Evolutionary conservation across 768 basidiomycete species (phyloP).

Genomic region (Termitomyces bulborhizus): DNA sequence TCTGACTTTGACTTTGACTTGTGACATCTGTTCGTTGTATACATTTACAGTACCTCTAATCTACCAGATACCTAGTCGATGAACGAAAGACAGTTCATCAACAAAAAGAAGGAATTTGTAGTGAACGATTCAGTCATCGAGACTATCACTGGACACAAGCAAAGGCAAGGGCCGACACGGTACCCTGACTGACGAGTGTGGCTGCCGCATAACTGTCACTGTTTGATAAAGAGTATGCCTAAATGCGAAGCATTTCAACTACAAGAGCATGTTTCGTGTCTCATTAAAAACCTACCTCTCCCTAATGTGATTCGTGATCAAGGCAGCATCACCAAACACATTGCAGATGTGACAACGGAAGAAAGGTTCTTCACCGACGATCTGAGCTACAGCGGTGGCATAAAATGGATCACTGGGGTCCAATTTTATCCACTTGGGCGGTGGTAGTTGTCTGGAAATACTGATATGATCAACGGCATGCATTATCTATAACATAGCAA

Average conservation of each 20-base stretch:
- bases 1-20: conserved; percentile 81
- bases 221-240: conserved; percentile 13
- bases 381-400: conserved; percentile 8
- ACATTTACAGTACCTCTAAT: not conserved
- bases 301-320: conserved; percentile 11
- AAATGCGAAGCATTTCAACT: not conserved
- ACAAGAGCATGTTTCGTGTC: not conserved
- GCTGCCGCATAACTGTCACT: conserved; percentile 11
- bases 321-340: conserved; percentile 10
- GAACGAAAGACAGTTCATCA: not conserved
- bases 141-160: not conserved
- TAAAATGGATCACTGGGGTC: conserved; percentile 11
- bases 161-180: not conserved
- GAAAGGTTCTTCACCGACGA: conserved; percentile 7
- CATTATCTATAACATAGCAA: conserved; percentile 5
- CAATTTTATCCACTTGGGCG: conserved; percentile 8
- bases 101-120: not conserved
- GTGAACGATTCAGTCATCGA: not conserved
- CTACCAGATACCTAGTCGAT: not conserved
- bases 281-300: conserved; percentile 5
- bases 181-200: conserved; percentile 11
- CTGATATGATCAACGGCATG: conserved; percentile 13
- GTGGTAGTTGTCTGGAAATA: not conserved
- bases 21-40: conserved; percentile 22
- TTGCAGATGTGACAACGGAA: conserved; percentile 16